Evolutionary conservation across 2,329 filamentous ascomycete species (phyloP).

Genomic region (Mycosphaerella sp.): DNA sequence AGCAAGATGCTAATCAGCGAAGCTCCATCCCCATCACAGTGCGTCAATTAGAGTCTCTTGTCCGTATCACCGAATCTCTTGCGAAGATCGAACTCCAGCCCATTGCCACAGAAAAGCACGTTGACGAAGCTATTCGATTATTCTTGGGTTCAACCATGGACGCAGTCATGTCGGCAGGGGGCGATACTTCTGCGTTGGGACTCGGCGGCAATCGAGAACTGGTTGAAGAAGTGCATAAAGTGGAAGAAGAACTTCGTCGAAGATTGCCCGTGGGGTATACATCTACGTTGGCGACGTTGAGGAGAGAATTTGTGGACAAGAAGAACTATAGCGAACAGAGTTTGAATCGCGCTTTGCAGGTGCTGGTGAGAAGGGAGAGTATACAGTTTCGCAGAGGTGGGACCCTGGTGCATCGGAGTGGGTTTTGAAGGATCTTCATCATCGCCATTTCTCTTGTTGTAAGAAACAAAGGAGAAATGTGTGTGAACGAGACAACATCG

Average conservation of each 20-base stretch:
- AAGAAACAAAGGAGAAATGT: no score
- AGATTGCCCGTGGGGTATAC: conserved; percentile 89
- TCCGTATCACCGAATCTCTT: conserved; percentile 92
- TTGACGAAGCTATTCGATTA: conserved; percentile 93
- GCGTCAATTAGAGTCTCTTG: conserved; percentile 92
- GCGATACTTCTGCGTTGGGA: conserved; percentile 68
- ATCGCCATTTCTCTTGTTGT: no score
- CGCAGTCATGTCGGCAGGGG: conserved; percentile 55
- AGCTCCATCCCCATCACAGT: conserved; percentile 97
- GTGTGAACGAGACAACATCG: no score
- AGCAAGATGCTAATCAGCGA: conserved; percentile 81
- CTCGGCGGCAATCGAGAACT: conserved; percentile 74
- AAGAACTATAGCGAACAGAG: conserved; percentile 85
- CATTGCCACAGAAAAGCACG: conserved; percentile 81
- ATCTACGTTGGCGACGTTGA: conserved; percentile 77
- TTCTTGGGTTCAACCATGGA: conserved; percentile 98
- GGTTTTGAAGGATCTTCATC: conserved; percentile 31
- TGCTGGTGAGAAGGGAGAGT: conserved; percentile 81
- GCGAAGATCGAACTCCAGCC: conserved; percentile 85
- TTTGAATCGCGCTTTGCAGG: conserved; percentile 74
- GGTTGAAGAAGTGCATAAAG: conserved; percentile 78
- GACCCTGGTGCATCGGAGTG: conserved; percentile 66
- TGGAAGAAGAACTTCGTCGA: conserved; percentile 83
- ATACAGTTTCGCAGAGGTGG: conserved; percentile 75
- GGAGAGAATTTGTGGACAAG: conserved; percentile 84